Evolutionary conservation across 768 basidiomycete genomes (phyloP).

Genomic region (Naganishia vishniacii): DNA sequence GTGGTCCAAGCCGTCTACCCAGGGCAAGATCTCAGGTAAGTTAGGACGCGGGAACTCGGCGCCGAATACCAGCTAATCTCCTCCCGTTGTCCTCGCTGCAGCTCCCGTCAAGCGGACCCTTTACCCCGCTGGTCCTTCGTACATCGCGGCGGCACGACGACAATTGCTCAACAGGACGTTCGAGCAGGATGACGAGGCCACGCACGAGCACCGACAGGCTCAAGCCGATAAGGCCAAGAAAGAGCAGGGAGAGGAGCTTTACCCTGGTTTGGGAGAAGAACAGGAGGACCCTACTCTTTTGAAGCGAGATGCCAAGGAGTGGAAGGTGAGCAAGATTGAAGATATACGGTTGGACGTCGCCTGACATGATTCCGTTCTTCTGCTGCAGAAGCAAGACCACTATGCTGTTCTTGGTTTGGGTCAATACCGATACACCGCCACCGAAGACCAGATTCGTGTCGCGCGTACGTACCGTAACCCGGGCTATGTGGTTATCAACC

Average conservation of each 20-base stretch:
- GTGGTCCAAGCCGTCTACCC: conserved; percentile 51
- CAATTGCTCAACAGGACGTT: conserved; percentile 71
- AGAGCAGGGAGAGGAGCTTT: conserved; percentile 61
- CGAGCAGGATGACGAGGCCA: conserved; percentile 69
- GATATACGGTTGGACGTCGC: no score
- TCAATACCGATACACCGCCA: conserved; percentile 77
- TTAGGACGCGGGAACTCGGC: conserved; percentile 31
- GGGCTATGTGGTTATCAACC: no score
- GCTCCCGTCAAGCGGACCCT: conserved; percentile 56
- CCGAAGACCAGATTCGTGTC: conserved; percentile 85
- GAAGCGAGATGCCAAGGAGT: conserved; percentile 86
- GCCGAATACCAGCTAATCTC: conserved; percentile 24
- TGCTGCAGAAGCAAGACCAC: conserved; percentile 87
- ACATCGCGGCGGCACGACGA: conserved; percentile 73
- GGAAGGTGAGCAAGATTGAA: conserved; percentile 90
- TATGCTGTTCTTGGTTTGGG: conserved; percentile 95
- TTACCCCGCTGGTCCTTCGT: conserved; percentile 81
- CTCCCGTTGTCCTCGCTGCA: conserved; percentile 20
- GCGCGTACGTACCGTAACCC: no score
- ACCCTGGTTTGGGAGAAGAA: conserved; percentile 89
- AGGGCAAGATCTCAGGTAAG: conserved; percentile 45
- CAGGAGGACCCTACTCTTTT: conserved; percentile 67
- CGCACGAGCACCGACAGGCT: conserved; percentile 49
- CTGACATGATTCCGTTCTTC: no score
- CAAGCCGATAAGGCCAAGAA: conserved; percentile 54